Conservation (phyloP, 2,329 filamentous ascomycete genomes). For the Proliferodiscus dingleyae region DNA sequence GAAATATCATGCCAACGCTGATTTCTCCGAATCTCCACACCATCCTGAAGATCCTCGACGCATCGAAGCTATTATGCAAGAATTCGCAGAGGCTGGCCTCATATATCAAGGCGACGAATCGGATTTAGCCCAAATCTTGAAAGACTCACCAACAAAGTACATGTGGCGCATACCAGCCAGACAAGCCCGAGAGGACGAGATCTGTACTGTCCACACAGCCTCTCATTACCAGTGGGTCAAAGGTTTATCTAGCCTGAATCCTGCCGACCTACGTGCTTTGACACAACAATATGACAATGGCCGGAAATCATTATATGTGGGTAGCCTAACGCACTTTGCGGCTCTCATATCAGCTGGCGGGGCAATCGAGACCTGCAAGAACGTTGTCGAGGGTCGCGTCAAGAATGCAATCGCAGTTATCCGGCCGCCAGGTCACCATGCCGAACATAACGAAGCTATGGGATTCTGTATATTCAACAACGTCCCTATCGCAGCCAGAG, state of each 20-base stretch:
- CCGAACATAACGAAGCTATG: slow-evolving; percentile 78
- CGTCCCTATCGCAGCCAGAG: slow-evolving; percentile 84
- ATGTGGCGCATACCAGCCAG: slow-evolving; percentile 77
- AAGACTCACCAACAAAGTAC: slow-evolving; percentile 51
- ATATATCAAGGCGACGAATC: slow-evolving; percentile 58
- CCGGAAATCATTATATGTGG: slow-evolving; percentile 77
- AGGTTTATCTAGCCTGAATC: slow-evolving; percentile 46
- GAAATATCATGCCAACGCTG: slow-evolving; percentile 88
- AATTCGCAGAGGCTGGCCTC: slow-evolving; percentile 75
- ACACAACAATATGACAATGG: slow-evolving; percentile 58
- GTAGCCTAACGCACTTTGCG: slow-evolving; percentile 73
- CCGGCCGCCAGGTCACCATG: slow-evolving; percentile 90
- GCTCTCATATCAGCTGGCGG: slow-evolving; percentile 83
- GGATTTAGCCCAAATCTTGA: slow-evolving; percentile 48
- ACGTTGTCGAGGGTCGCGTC: slow-evolving; percentile 75
- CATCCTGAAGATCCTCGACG: slow-evolving; percentile 92
- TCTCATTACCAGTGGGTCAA: slow-evolving; percentile 77
- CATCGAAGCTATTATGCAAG: slow-evolving; percentile 89
- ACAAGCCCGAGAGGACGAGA: slow-evolving; percentile 72
- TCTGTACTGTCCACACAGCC: slow-evolving; percentile 72
- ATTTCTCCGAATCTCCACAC: slow-evolving; percentile 67
- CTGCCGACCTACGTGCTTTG: slow-evolving; percentile 62
- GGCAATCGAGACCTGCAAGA: slow-evolving; percentile 91
- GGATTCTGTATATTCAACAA: slow-evolving; percentile 99
- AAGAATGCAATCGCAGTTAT: slow-evolving; percentile 97